Base-by-base conservation (phyloP, 2,329 filamentous ascomycete genomes). In the Stromatinia cepivora region DNA sequence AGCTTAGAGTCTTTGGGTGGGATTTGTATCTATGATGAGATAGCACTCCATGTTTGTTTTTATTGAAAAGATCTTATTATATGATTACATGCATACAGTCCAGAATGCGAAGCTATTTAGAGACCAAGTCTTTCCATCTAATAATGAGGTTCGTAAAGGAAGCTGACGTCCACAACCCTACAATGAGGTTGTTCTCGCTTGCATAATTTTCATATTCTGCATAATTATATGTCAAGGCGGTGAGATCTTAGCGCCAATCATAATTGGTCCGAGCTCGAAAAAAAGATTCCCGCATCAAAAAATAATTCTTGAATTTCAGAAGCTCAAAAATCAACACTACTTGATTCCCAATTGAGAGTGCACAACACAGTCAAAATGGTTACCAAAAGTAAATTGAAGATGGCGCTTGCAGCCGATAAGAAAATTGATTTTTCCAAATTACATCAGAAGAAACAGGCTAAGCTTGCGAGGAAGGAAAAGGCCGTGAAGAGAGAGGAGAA, bases 371-470 rank as follows among this genome's bases (percentile, higher is more conserved):
- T 45, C 70, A 77, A 70, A 53, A 79, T 79, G 78, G 75, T 77
- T 66, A 77, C 72, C 39, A 81, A 81, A 76, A 75, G 78, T 69
- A 85, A 84, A 73, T 79, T 88, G 67, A 85, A 84, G 78, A 79
- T 84, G 77, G 86, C 86, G 13, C 79, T 88, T 22, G 82, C 82
- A 59, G 84, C 84, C 53, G 84, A 88, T 63, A 86, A 87, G 77
- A 83, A 84, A 57, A 77, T 79, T 20, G 85, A 88, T 70, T 84
- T 84, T 61, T 80, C 83, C 73, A 85, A 86, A 71, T 74, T 78
- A 68, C 72, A 78, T 63, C 75, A 79, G 65, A 79, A 80, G 72
- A 79, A 80, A 68, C 76, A 75, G 66, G 73, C 76, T 22, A 81
- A 79, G 70, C 71, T 72, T 56, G 76, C 77, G 74, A 85, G 84